Percentiles rank a stretch among this genome's conserved stretches.
Conservation (phyloP, 129 eudicot species). For the Flaveria trinervia region DNA sequence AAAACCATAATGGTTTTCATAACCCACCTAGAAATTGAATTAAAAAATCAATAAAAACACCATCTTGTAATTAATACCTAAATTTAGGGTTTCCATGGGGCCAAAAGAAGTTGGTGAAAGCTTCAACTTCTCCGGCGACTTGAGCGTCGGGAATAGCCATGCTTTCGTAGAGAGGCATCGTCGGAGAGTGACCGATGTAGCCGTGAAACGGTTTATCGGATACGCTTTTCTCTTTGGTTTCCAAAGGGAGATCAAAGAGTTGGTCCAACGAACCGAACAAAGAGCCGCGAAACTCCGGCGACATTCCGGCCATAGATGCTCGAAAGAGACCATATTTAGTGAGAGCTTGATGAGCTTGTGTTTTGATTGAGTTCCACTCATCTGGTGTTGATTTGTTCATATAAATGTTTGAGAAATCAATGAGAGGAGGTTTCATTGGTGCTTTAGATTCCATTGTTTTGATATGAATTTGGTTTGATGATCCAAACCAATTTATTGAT, state of each 20-base stretch:
- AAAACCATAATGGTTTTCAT: no score
- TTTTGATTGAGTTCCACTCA: constrained; percentile 44
- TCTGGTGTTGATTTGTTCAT: constrained; percentile 37
- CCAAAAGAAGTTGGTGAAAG: constrained; percentile 44
- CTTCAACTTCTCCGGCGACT: constrained; percentile 34
- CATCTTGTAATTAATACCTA: constrained; percentile 23
- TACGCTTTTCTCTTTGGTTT: constrained; percentile 44
- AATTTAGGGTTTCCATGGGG: constrained; percentile 52
- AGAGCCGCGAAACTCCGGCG: constrained; percentile 28
- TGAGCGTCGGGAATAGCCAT: constrained; percentile 46
- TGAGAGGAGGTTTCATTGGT: constrained; percentile 42
- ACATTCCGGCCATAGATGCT: constrained; percentile 48
- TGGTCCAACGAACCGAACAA: constrained; percentile 38
- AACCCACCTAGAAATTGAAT: no score
- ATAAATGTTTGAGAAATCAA: constrained; percentile 41
- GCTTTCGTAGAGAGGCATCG: constrained; percentile 59
- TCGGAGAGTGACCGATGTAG: constrained; percentile 53
- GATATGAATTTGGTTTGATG: not conserved
- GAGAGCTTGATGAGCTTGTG: constrained; percentile 51
- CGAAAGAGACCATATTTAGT: constrained; percentile 55
- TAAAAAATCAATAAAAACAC: not conserved
- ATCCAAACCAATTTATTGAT: not conserved
- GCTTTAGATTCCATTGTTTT: constrained; percentile 45
- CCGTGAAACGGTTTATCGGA: constrained; percentile 58
- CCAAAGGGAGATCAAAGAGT: constrained; percentile 58